Base-by-base conservation (phyloP, 2,329 filamentous ascomycete species). In the Metarhizium guizhouense region DNA sequence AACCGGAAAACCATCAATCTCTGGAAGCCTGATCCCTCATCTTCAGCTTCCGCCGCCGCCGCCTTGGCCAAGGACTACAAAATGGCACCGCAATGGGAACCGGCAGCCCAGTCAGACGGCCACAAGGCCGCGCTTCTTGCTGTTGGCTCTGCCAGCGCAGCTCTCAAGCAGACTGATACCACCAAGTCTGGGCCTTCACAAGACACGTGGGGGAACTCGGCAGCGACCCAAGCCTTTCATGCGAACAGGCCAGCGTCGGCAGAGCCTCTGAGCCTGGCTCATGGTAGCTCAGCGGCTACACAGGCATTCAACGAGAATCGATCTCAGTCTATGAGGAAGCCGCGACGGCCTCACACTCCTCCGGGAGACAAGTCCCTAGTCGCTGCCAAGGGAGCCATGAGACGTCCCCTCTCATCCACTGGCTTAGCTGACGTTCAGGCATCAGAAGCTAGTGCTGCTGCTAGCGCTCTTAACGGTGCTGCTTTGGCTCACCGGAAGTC, bases 341-440 rank as follows among this genome's bases (percentile, higher is more conserved):
- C 58, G 25, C 59, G 58, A n/a, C 59, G 62, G 10, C 57, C 58
- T 10, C 59, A 58, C 13, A 58, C 60, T 5, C 57, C 66, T 10
- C 70, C 84, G 30, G 78, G 77, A 40, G 80, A 82, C 58, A 85
- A 82, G 57, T 90, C 90, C 1, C 75, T 93, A 50, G 74, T 82
- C 40, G 90, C 90, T 47, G 91, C 90, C 13, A 87, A 86, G 52
- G 88, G 84, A 32, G 90, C 90, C n/a, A 85, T 90, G 73, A 47
- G 58, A 25, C 59, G 60, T 68, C 56, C 61, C 2, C 51, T 43
- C 3, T 56, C 56, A 4, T 53, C 47, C 11, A 51, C 30, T 16
- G 59, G 57, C 20, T 30, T 59, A 13, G 54, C 50, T 18, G 57
- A 59, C 20, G 51, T 53, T 3, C 55, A 51, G 6, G 53, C 58